Conservation (phyloP, 495 filamentous ascomycete species). For the Penicillium flavigenum region DNA sequence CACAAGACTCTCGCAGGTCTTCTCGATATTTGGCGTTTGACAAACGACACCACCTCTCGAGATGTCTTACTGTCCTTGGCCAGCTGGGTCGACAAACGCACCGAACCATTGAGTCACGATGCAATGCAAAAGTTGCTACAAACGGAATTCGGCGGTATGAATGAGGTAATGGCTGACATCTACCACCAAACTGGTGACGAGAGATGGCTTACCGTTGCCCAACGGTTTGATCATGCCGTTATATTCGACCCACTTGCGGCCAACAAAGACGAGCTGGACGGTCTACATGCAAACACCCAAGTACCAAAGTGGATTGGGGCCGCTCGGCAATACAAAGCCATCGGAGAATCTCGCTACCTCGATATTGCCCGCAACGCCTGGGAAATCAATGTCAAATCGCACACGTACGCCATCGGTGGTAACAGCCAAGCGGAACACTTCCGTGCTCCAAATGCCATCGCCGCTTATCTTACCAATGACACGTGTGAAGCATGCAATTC, state of each 20-base stretch:
- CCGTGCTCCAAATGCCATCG: conserved; percentile 3
- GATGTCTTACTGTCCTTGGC: conserved; percentile 1
- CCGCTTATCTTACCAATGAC: background rate
- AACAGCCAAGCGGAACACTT: conserved; percentile 7
- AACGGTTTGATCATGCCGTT: conserved; percentile 4
- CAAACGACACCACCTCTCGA: background rate
- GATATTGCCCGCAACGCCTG: conserved; percentile 6
- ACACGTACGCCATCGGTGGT: conserved; percentile 6
- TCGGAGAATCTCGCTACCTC: background rate
- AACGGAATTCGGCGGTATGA: conserved; percentile 5
- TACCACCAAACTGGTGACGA: conserved; percentile 1
- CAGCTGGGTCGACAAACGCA: conserved; percentile 4
- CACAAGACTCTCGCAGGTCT: conserved; percentile 1
- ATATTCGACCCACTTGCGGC: conserved; percentile 1
- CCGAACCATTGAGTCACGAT: background rate
- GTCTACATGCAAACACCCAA: conserved; percentile 5
- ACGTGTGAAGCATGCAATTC: conserved; percentile 7
- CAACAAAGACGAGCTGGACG: conserved; percentile 1
- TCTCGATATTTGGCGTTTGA: conserved; percentile 3
- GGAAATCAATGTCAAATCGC: background rate
- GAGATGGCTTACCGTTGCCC: conserved; percentile 2
- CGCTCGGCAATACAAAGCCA: conserved; percentile 5
- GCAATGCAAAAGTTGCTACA: background rate
- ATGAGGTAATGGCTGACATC: background rate
- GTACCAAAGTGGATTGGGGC: conserved; percentile 5